Evolutionary conservation across 139 green algal genomes (phyloP).

Genomic region (Closterium sp.): DNA sequence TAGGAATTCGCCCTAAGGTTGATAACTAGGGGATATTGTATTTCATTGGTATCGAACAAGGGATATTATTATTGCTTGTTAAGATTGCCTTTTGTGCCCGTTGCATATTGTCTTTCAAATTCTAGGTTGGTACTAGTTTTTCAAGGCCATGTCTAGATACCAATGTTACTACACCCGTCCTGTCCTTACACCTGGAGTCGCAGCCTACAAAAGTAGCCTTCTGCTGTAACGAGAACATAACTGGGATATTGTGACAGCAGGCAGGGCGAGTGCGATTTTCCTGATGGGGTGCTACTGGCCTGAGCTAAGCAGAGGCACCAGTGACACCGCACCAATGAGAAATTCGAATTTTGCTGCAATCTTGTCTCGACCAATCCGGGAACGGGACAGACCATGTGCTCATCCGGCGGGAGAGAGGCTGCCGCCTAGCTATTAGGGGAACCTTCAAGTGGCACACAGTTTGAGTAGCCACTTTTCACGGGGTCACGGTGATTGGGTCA

Average conservation of each 20-base stretch:
- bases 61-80: no score
- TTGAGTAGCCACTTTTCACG: background rate
- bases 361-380: background rate
- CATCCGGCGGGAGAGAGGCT: background rate
- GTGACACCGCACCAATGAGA: background rate
- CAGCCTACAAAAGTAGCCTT: no score
- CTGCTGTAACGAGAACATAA: background rate
- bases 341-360: background rate
- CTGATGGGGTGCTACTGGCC: background rate
- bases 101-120: no score
- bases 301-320: background rate
- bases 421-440: background rate
- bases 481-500: background rate
- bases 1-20: no score
- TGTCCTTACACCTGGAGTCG: no score
- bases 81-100: no score
- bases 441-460: background rate
- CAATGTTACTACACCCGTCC: no score
- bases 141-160: no score
- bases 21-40: no score
- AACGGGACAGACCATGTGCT: background rate
- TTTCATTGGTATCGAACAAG: no score
- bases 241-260: background rate
- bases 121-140: no score
- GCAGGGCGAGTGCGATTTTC: background rate